A percentile compares a stretch with the other conserved stretches of the same genome.
phyloP scores from a whole-genome alignment of 345 rosid genomes.

The Sisymbrium irio region DNA sequence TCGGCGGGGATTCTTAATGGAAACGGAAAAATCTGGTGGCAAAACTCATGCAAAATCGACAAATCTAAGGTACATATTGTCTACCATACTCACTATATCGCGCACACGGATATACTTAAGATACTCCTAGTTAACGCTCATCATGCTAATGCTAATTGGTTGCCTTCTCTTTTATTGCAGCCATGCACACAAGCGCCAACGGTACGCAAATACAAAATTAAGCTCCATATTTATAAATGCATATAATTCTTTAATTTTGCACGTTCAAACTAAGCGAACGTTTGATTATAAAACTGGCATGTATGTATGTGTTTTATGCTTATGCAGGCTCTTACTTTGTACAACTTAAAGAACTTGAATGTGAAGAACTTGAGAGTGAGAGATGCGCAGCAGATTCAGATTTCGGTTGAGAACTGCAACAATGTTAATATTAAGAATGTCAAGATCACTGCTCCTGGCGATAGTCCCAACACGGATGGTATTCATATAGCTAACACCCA shows the following conservation, averaged over 20 bases:
- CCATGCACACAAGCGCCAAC: slow-evolving; percentile 88
- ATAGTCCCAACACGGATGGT: slow-evolving; percentile 92
- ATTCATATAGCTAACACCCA: slow-evolving; percentile 68
- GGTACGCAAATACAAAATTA: slow-evolving; percentile 39
- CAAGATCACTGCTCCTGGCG: slow-evolving; percentile 46
- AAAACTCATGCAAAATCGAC: slow-evolving; percentile 80
- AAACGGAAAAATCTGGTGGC: slow-evolving; percentile 87
- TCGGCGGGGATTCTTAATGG: slow-evolving; percentile 74
- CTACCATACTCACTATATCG: not conserved
- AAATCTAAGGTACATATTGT: slow-evolving; percentile 45
- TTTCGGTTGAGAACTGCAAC: slow-evolving; percentile 51
- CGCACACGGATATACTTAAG: not conserved
- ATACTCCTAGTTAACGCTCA: not conserved
- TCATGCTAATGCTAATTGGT: not conserved
- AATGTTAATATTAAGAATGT: slow-evolving; percentile 48
- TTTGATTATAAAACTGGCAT: slow-evolving; percentile 37
- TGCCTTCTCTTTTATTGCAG: slow-evolving; percentile 41
- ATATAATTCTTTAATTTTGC: slow-evolving; percentile 21
- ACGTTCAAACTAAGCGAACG: slow-evolving; percentile 45
- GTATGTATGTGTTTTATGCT: not conserved
- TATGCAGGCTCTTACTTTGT: slow-evolving; percentile 70
- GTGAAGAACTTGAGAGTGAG: slow-evolving; percentile 51
- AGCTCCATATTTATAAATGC: not conserved
- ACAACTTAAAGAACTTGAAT: slow-evolving; percentile 46
- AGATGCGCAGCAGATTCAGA: slow-evolving; percentile 75